Conservation (phyloP, 768 basidiomycete species). For the Infundibulicybe gibba region DNA sequence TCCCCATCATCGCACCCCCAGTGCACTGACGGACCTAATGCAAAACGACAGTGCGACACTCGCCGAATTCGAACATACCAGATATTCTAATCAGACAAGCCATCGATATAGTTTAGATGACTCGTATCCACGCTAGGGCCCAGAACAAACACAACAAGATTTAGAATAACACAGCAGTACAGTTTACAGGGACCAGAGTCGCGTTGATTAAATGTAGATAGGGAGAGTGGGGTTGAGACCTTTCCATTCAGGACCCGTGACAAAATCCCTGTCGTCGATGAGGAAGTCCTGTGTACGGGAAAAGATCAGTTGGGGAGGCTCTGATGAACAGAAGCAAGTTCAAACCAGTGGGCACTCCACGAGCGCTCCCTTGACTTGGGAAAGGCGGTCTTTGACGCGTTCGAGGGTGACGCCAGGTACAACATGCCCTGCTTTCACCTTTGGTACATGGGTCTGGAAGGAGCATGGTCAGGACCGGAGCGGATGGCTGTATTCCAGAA, state of each 20-base stretch:
- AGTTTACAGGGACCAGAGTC: too few relatives aligned
- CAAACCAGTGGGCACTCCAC: slow-evolving; percentile 74
- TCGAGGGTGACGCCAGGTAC: slow-evolving; percentile 61
- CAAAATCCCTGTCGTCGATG: slow-evolving; percentile 73
- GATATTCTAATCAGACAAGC: too few relatives aligned
- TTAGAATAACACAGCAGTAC: too few relatives aligned
- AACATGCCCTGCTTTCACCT: slow-evolving; percentile 80
- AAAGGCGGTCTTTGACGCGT: slow-evolving; percentile 74
- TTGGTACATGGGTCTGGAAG: slow-evolving; percentile 67
- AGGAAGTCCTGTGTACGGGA: slow-evolving; percentile 69
- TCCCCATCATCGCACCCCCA: too few relatives aligned
- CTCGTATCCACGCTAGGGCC: too few relatives aligned
- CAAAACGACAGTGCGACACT: too few relatives aligned
- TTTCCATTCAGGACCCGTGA: slow-evolving; percentile 67
- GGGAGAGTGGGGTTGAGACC: slow-evolving; percentile 76
- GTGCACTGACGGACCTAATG: too few relatives aligned
- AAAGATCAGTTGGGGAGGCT: slow-evolving; percentile 6
- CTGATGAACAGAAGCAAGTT: slow-evolving; percentile 4
- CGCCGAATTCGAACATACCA: too few relatives aligned
- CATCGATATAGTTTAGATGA: too few relatives aligned
- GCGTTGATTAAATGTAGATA: slow-evolving; percentile 62
- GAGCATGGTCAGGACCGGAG: not conserved
- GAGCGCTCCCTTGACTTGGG: slow-evolving; percentile 64
- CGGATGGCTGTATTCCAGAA: slow-evolving; percentile 1
- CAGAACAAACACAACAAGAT: too few relatives aligned